Conservation (phyloP, 768 basidiomycete genomes). For the Tremella mesenterica region DNA sequence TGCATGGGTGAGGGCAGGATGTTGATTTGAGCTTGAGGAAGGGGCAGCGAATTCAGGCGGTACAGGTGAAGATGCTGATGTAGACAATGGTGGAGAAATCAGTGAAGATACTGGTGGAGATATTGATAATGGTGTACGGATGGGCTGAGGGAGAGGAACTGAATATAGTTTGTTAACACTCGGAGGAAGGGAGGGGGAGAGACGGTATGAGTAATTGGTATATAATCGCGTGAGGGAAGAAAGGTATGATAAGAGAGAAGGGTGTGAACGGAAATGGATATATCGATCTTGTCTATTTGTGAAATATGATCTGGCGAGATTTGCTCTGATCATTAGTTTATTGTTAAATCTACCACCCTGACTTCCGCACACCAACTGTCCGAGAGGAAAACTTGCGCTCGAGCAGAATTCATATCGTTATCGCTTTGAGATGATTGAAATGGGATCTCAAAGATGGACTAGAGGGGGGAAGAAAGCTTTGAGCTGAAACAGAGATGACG, state of each 20-base stretch:
- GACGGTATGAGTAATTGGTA: constrained; percentile 63
- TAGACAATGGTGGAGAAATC: too few relatives aligned
- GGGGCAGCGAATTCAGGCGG: too few relatives aligned
- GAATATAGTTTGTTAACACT: constrained; percentile 27
- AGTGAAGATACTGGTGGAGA: too few relatives aligned
- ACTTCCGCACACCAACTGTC: too few relatives aligned
- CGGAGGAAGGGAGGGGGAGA: constrained; percentile 38
- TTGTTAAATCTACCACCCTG: too few relatives aligned
- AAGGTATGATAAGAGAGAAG: constrained; percentile 69
- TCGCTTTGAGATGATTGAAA: too few relatives aligned
- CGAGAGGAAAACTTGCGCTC: too few relatives aligned
- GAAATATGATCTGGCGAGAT: constrained; percentile 86
- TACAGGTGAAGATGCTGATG: too few relatives aligned
- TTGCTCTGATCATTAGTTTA: constrained; percentile 57
- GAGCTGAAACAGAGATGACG: too few relatives aligned
- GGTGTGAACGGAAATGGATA: constrained; percentile 59
- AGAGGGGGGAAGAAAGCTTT: background rate
- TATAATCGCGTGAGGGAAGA: constrained; percentile 63
- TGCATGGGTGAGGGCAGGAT: background rate
- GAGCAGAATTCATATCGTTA: too few relatives aligned
- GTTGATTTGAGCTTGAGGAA: constrained; percentile 34
- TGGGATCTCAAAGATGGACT: background rate
- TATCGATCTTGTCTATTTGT: constrained; percentile 93
- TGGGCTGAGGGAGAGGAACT: constrained; percentile 34
- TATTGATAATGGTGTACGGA: too few relatives aligned